Conservation (phyloP, 2,329 filamentous ascomycete species). For the Neopestalotiopsis rosae region DNA sequence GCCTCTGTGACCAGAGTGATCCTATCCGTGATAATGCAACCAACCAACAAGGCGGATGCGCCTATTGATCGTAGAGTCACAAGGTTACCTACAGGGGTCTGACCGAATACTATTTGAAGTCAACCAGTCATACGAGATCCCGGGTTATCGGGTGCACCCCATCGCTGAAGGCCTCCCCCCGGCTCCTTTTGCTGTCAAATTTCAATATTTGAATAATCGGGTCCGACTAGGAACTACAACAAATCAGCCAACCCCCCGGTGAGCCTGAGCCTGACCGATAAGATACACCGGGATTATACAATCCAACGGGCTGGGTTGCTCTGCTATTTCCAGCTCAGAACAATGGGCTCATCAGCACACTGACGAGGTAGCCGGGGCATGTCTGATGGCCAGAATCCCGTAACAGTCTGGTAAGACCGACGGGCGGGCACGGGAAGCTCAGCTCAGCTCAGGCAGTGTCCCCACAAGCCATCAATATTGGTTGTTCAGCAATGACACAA, state of each 20-base stretch:
- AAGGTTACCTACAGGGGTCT: background rate
- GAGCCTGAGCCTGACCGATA: no score
- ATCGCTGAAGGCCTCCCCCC: background rate
- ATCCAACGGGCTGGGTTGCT: no score
- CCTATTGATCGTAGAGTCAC: background rate
- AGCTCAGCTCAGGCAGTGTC: slow-evolving; percentile 1
- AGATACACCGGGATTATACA: no score
- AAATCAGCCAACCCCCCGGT: background rate
- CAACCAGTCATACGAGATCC: background rate
- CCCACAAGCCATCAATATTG: background rate
- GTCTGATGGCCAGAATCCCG: no score
- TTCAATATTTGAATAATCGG: background rate
- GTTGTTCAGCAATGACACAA: background rate
- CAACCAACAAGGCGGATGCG: background rate
- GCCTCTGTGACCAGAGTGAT: background rate
- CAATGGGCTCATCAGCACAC: no score
- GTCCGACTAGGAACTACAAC: background rate
- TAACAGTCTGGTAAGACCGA: no score
- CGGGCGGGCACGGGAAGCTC: background rate
- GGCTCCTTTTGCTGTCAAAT: background rate
- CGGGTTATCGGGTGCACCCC: background rate
- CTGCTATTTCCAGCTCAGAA: no score
- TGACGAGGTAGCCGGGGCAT: no score
- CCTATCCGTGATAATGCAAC: background rate
- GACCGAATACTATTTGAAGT: background rate